phyloP scores from a whole-genome alignment of 306 rosid species.

The Inga oerstediana region DNA sequence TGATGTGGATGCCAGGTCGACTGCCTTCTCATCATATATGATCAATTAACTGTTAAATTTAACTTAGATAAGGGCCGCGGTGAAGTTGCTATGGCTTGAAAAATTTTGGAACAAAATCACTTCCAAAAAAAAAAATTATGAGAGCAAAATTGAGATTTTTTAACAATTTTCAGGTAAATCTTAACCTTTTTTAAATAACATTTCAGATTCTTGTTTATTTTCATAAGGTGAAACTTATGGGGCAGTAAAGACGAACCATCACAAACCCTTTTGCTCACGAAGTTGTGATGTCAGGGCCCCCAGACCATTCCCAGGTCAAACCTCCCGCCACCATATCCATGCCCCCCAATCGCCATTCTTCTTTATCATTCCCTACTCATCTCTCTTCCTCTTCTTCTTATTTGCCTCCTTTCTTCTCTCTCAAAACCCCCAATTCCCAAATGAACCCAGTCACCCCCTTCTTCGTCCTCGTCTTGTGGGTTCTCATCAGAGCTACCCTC shows the following conservation, averaged over 20 bases:
- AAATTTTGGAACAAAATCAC: too few relatives aligned
- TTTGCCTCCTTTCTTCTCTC: neutral
- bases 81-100: too few relatives aligned
- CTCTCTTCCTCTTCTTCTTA: neutral
- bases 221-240: neutral
- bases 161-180: too few relatives aligned
- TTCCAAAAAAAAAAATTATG: too few relatives aligned
- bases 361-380: neutral
- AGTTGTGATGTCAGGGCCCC: neutral
- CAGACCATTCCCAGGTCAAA: neutral
- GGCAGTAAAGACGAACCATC: neutral
- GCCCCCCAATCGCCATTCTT: neutral
- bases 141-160: too few relatives aligned
- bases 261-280: neutral
- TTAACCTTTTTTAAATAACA: too few relatives aligned
- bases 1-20: too few relatives aligned
- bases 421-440: conserved; percentile 33
- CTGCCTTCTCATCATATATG: too few relatives aligned
- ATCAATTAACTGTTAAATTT: too few relatives aligned
- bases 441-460: conserved; percentile 34
- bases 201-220: neutral
- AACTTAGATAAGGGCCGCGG: accelerated
- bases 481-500: neutral
- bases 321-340: neutral
- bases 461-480: neutral